Evolutionary conservation across 2,329 filamentous ascomycete genomes (phyloP).

Genomic region (Paracorniculantispora psalliotae): DNA sequence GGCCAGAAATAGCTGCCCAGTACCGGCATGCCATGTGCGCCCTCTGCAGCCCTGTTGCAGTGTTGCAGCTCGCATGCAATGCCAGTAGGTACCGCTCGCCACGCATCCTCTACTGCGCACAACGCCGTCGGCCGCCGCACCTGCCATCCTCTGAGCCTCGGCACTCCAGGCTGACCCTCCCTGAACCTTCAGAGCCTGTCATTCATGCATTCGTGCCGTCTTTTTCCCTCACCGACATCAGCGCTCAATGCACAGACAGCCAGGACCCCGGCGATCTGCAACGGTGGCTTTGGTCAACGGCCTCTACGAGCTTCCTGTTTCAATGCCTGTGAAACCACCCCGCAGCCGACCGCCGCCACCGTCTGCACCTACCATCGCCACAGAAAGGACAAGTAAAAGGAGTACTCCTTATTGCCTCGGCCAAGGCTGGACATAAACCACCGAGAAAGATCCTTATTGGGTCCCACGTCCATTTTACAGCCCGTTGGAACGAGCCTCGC

Average conservation of each 20-base stretch:
- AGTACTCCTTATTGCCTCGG: not conserved
- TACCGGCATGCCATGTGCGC: not conserved
- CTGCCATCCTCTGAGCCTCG: not conserved
- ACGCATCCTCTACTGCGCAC: not conserved
- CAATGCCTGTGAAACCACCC: slow-evolving; percentile 8
- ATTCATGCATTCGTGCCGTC: not conserved
- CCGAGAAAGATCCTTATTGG: slow-evolving; percentile 2
- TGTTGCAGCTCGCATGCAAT: slow-evolving; percentile 4
- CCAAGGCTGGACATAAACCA: slow-evolving; percentile 4
- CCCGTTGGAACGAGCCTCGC: not conserved
- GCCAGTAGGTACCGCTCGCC: not conserved
- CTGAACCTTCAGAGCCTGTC: not conserved
- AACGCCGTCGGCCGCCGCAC: not conserved
- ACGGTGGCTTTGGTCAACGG: not conserved
- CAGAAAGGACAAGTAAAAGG: not conserved
- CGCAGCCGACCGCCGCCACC: not conserved
- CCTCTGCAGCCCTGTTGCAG: slow-evolving; percentile 8
- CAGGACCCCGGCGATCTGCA: slow-evolving; percentile 1
- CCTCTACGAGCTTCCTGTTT: slow-evolving; percentile 1
- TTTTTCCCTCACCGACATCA: slow-evolving; percentile 5
- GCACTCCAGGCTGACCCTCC: not conserved
- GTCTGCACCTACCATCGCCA: not conserved
- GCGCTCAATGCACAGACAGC: not conserved
- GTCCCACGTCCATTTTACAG: not conserved
- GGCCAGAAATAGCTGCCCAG: not conserved